Base-by-base conservation (phyloP, 73 alveolate species). In the Breviolum minutum region DNA sequence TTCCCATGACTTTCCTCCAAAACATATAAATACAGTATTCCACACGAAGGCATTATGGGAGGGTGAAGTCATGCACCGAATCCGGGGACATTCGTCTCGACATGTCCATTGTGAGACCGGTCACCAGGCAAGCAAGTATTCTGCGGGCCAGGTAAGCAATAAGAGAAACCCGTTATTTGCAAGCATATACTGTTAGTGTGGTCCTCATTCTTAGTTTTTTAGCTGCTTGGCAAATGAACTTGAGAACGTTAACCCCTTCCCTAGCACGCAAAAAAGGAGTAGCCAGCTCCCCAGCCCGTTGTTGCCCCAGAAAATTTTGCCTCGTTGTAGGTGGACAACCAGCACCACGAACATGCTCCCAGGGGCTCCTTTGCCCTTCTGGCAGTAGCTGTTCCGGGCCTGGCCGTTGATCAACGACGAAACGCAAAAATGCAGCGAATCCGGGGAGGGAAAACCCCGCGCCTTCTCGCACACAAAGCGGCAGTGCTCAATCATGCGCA, bases 381-480 rank as follows among this genome's bases (percentile, higher is more conserved):
- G 81, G 70, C 26, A 0, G 98, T 74, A 92, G 98, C 98, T 81
- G 91, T 92, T 92, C 68, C 98, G 89, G 8, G 98, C 98, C 98
- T 92, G 8, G 40, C 89, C 69, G 48, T 76, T 20, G 54, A 14
- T 27, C 54, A 16, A 19, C 54, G 14, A 74, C 32, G 74, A 17
- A 11, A 83, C 27, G 54, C 92, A 19, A 40, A 40, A 40, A 40
- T 3, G 54, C 0, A 54, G 16, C 66, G 29, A 10, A 64, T 40
- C 81, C 40, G 24, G 68, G 24, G 20, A 7, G 63, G 74, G 24
- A 64, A 80, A 29, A n/a, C n/a, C 30, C 86, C 64, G 82, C 74
- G 63, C 99, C 94, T 81, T 94, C 85, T 94, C 99, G 77, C 99
- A 94, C 86, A 94, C 99, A 85, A 94, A 94, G 99, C 99, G 99